Evolutionary conservation across 169 alveolate species (phyloP).

Genomic region (Eimeria maxima): DNA sequence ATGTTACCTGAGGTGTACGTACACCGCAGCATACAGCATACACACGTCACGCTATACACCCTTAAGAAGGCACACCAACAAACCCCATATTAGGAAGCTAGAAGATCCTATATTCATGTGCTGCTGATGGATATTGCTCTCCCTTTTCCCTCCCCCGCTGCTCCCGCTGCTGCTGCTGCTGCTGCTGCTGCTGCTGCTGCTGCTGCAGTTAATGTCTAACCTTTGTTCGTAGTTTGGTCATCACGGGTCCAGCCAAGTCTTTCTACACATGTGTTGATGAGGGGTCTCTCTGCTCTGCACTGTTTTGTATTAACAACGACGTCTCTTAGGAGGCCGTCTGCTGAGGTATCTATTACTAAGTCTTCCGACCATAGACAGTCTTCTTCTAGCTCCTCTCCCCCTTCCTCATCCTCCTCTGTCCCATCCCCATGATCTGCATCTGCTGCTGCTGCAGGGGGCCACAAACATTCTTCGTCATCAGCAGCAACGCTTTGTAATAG

Average conservation of each 20-base stretch:
- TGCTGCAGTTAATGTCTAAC: slow-evolving; percentile 28
- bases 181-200: slow-evolving; percentile 18
- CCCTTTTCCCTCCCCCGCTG: background rate
- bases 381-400: background rate
- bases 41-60: background rate
- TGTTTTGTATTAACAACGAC: slow-evolving; percentile 81
- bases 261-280: slow-evolving; percentile 78
- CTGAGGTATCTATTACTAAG: background rate
- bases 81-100: background rate
- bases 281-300: slow-evolving; percentile 81
- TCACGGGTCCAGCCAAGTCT: slow-evolving; percentile 82
- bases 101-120: too few species aligned
- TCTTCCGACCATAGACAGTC: background rate
- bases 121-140: background rate
- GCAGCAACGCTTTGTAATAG: background rate
- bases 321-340: background rate
- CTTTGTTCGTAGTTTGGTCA: slow-evolving; percentile 61
- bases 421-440: background rate
- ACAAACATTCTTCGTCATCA: background rate
- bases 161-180: background rate
- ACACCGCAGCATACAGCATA: background rate
- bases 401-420: background rate
- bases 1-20: slow-evolving; percentile 69
- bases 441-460: background rate
- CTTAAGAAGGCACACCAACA: background rate